These are phyloP conservation scores for Russula emetica DNA, from an alignment of 768 basidiomycete genomes.

Conservation along the genomic window DNA sequence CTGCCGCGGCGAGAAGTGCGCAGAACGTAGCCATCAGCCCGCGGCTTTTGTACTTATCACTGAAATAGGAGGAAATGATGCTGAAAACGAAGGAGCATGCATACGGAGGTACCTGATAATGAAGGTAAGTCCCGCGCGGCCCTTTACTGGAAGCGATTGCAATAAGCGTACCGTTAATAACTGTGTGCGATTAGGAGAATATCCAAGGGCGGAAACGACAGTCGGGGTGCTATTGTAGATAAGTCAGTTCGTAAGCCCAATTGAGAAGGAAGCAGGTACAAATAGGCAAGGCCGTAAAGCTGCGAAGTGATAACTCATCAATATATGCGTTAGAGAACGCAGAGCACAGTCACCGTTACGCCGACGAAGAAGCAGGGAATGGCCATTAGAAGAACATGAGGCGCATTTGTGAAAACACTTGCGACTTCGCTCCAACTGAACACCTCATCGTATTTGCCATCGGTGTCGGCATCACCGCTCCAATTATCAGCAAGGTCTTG, in stretches of 20 bases:
- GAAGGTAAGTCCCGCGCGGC: background rate
- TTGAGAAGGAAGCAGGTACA: slow-evolving; percentile 21
- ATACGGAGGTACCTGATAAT: slow-evolving; percentile 34
- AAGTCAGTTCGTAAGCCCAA: background rate
- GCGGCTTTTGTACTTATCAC: slow-evolving; percentile 25
- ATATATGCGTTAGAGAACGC: background rate
- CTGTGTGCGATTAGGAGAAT: slow-evolving; percentile 32
- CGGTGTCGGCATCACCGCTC: slow-evolving; percentile 36
- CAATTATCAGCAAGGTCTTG: slow-evolving; percentile 38
- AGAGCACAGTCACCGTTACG: slow-evolving; percentile 38
- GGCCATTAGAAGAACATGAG: slow-evolving; percentile 52
- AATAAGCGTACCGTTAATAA: slow-evolving; percentile 30
- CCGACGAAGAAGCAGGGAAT: slow-evolving; percentile 52
- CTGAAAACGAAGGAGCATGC: slow-evolving; percentile 31
- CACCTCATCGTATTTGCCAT: slow-evolving; percentile 40
- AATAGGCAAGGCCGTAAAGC: slow-evolving; percentile 31
- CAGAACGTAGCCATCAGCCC: slow-evolving; percentile 20
- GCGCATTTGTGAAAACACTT: slow-evolving; percentile 43
- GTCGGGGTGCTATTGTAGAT: slow-evolving; percentile 30
- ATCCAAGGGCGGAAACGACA: slow-evolving; percentile 33
- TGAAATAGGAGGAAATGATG: slow-evolving; percentile 24
- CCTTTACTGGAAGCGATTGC: background rate
- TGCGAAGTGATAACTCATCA: slow-evolving; percentile 3
- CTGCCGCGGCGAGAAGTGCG: slow-evolving; percentile 21
- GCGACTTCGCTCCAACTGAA: slow-evolving; percentile 58